Evolutionary conservation across 352 stramenopile genomes (phyloP).

Genomic region (Globisporangium barbulae): DNA sequence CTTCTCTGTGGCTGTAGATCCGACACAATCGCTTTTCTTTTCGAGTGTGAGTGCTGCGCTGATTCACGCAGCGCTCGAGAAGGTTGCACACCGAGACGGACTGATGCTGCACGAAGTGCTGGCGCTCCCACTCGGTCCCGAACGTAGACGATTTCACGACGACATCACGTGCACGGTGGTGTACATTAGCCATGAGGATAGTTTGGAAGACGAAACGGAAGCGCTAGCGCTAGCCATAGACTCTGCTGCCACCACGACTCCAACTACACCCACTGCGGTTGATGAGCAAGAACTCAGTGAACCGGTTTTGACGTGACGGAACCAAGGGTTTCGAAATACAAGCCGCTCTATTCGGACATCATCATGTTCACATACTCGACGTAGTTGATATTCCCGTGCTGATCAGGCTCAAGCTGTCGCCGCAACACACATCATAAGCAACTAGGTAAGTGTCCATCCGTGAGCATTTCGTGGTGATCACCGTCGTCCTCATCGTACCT

Average conservation of each 20-base stretch:
- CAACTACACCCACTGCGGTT: slow-evolving; percentile 1
- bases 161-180: slow-evolving; percentile 82
- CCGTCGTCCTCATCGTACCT: slow-evolving; percentile 34
- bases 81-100: slow-evolving; percentile 62
- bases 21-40: slow-evolving; percentile 55
- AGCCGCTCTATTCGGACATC: slow-evolving; percentile 74
- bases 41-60: slow-evolving; percentile 47
- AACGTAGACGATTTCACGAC: slow-evolving; percentile 62
- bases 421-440: slow-evolving; percentile 4
- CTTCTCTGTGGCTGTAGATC: slow-evolving; percentile 20
- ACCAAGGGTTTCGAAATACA: background rate
- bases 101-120: slow-evolving; percentile 72
- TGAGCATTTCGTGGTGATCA: background rate
- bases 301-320: slow-evolving; percentile 7
- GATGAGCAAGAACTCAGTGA: slow-evolving; percentile 6
- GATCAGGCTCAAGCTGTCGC: slow-evolving; percentile 86
- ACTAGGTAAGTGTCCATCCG: background rate
- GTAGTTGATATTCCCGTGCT: slow-evolving; percentile 92
- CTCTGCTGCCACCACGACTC: slow-evolving; percentile 1
- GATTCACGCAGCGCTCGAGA: slow-evolving; percentile 69
- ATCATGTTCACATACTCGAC: slow-evolving; percentile 95
- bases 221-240: slow-evolving; percentile 7
- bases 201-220: slow-evolving; percentile 7
- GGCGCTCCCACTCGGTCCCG: slow-evolving; percentile 40
- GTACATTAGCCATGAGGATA: slow-evolving; percentile 34